Base-by-base conservation (phyloP, 257 asterid species). In the Penstemon eatonii region DNA sequence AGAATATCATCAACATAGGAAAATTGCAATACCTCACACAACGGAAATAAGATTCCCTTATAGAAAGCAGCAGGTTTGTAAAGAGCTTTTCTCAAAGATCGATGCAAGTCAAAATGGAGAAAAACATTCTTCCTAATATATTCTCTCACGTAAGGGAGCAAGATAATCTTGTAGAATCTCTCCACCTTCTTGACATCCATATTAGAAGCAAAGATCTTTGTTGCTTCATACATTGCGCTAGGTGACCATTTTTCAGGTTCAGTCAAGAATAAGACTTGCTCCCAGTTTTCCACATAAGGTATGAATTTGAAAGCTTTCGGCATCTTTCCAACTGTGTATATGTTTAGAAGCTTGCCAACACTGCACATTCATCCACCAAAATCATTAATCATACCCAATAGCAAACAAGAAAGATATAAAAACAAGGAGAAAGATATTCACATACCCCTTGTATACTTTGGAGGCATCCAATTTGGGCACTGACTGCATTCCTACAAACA, bases 231-330 rank as follows among this genome's bases (percentile, higher is more conserved):
- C 89, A 92, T 81, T 5, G 92, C 98, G 80, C 87, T 86, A 50
- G 96, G 87, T 8, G 98, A 89, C 98, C 98, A 92, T 55, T 86
- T 89, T 71, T 89, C 93, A 19, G 97, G 98, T 71, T 89, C 98
- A 7, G 97, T 89, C 76, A 92, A 63, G 76, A 86, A 76, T 54
- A 92, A 78, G 18, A 92, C 93, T 79, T 87, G 97, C 79, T 89
- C 98, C 97, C 97, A 92, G 44, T 67, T 75, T 68, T 84, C 85
- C 60, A 88, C 13, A 33, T 97, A 79, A 73, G 98, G 86, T 74
- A 92, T 75, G 71, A 82, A 95, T 78, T 88, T 92, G 68, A 92
- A 89, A 42, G 96, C 98, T 86, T 92, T 92, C 4, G 97, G 96
- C 74, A 90, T 80, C 78, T 92, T 89, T 40, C 97, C 96, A 10